Percentiles rank a stretch among this genome's conserved stretches.
Evolutionary conservation across 441 rosid species (phyloP).

Genomic region (Hypseocharis bilobata): DNA sequence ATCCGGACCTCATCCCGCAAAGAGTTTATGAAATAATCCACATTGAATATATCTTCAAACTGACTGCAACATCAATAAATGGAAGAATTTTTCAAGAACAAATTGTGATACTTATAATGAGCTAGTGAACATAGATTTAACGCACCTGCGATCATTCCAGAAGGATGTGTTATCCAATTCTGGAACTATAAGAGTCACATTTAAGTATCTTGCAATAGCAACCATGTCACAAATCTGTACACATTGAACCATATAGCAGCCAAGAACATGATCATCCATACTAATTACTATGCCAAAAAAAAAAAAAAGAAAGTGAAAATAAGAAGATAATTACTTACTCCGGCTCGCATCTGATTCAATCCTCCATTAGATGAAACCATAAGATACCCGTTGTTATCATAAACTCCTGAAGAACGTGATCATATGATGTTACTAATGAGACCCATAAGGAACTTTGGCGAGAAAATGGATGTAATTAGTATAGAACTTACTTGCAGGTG

Average conservation of each 20-base stretch:
- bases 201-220: constrained; percentile 51
- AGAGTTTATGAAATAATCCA: constrained; percentile 57
- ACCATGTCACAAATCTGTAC: constrained; percentile 73
- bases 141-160: constrained; percentile 65
- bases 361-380: constrained; percentile 82
- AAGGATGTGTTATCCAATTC: constrained; percentile 68
- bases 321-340: constrained; percentile 29
- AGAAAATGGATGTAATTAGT: not conserved
- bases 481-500: not conserved
- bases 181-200: constrained; percentile 63
- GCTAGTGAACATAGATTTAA: too few relatives aligned
- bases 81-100: not conserved
- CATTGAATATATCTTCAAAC: constrained; percentile 61
- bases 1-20: constrained; percentile 69
- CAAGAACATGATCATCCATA: too few relatives aligned
- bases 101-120: too few relatives aligned
- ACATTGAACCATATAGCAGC: not conserved
- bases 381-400: constrained; percentile 59
- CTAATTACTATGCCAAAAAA: too few relatives aligned
- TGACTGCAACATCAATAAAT: constrained; percentile 34
- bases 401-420: too few relatives aligned
- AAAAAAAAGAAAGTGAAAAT: too few relatives aligned
- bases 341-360: constrained; percentile 78
- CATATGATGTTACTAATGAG: too few relatives aligned
- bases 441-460: too few relatives aligned